These are phyloP conservation scores for Chamaenerion angustifolium DNA, from an alignment of 345 rosid species.

Conservation along the genomic window DNA sequence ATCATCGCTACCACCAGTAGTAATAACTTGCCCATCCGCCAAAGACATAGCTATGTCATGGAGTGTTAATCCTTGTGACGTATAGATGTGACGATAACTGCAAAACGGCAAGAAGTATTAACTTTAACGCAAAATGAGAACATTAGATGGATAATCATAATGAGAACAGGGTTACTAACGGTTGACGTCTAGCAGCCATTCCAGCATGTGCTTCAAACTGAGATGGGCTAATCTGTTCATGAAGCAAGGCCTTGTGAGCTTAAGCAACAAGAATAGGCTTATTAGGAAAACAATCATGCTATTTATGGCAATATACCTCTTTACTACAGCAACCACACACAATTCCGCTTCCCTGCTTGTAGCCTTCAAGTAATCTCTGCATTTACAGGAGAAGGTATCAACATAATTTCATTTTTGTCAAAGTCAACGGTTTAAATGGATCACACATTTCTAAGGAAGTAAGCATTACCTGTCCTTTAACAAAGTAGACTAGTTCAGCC, in stretches of 20 bases:
- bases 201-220: slow-evolving; percentile 99
- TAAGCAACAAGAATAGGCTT: slow-evolving; percentile 4
- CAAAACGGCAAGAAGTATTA: slow-evolving; percentile 7
- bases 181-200: slow-evolving; percentile 98
- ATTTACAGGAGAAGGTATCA: slow-evolving; percentile 1
- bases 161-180: slow-evolving; percentile 44
- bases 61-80: slow-evolving; percentile 68
- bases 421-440: neutral
- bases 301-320: slow-evolving; percentile 38
- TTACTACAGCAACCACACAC: slow-evolving; percentile 66
- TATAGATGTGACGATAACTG: slow-evolving; percentile 88
- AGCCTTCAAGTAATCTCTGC: slow-evolving; percentile 63
- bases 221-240: slow-evolving; percentile 84
- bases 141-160: slow-evolving; percentile 3
- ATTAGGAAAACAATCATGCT: neutral
- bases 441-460: neutral
- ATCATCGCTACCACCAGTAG: slow-evolving; percentile 65
- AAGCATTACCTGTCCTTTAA: slow-evolving; percentile 63
- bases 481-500: slow-evolving; percentile 70
- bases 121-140: slow-evolving; percentile 8
- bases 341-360: slow-evolving; percentile 81
- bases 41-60: slow-evolving; percentile 85
- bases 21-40: slow-evolving; percentile 65
- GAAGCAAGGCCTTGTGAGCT: slow-evolving; percentile 1
- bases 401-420: slow-evolving; percentile 7